These are phyloP conservation scores for Wallacemonas sp. DNA, from an alignment of 208 protist genomes.

Conservation along the genomic window DNA sequence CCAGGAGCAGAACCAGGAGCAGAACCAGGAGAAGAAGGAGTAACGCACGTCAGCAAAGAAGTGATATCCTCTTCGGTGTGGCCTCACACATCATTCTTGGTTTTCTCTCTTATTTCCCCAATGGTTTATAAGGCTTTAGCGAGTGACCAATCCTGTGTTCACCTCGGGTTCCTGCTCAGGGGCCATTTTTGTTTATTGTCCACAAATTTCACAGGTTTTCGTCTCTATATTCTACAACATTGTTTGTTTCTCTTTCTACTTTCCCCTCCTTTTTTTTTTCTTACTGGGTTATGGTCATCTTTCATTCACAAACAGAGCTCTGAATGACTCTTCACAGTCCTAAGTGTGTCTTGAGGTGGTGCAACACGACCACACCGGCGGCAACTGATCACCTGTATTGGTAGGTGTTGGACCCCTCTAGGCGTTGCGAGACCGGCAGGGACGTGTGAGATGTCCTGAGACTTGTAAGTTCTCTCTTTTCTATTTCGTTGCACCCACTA, in stretches of 20 bases:
- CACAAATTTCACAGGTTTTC: slow-evolving; percentile 4
- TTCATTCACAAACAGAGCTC: not conserved
- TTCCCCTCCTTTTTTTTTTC: slow-evolving; percentile 9
- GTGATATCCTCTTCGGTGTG: not conserved
- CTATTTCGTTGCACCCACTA: too few species aligned
- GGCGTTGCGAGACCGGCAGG: too few species aligned
- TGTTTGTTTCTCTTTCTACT: slow-evolving; percentile 2
- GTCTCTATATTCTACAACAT: slow-evolving; percentile 2
- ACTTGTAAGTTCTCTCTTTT: too few species aligned
- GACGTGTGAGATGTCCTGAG: too few species aligned
- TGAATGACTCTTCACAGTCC: not conserved
- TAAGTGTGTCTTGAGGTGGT: not conserved
- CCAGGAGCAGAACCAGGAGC: slow-evolving; percentile 28
- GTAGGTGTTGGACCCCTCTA: too few species aligned
- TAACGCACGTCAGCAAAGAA: slow-evolving; percentile 1
- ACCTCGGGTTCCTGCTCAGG: not conserved
- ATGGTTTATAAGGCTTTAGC: not conserved
- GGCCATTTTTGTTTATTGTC: slow-evolving; percentile 5
- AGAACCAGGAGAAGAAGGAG: slow-evolving; percentile 14
- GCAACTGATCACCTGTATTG: too few species aligned
- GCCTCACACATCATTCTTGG: too few species aligned
- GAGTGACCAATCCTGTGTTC: not conserved
- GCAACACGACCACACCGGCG: too few species aligned
- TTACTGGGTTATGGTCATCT: slow-evolving; percentile 3
- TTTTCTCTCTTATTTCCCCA: not conserved